Evolutionary conservation across 139 green algal species (phyloP), one percentile per base, ranked within the genome.

Genomic region (Tetraselmis chui): DNA sequence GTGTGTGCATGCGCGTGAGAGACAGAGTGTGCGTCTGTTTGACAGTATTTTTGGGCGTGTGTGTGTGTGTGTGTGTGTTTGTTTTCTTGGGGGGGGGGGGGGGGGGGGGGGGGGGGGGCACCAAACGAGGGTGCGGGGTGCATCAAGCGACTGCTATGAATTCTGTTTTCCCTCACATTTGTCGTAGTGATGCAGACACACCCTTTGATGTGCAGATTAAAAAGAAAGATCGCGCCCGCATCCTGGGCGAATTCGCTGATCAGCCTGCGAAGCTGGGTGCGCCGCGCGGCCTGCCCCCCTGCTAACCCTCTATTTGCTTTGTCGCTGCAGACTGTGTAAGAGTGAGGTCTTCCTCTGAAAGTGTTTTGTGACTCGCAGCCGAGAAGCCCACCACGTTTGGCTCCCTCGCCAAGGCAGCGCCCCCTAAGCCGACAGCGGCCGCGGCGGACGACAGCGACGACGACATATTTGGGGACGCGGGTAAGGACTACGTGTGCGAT

Each of bases 391-490:
- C 45, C 45, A 67, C 45, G 45, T 67, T 67, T 67, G 32, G 30
- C n/a, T 59, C 24, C 25, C 22, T 79, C 75, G 30, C 59, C 59
- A 79, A 82, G 30, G 45, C 59, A 32, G 58, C 58, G 77, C 78
- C 22, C 27, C 79, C 11, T 28, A 2, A 25, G 77, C 28, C 59
- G 32, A 31, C 29, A 30, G 82, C 77, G 30, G 5, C 24, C 0
- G 1, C 2, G 29, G 83, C 59, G 2, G 80, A 31, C 22, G 85
- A 91, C 5, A 89, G 93, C 0, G 91, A 94, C n/a, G 93, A 98
- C 11, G 93, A 98, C 85, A 98, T 98, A 59, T 98, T 98, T 91
- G 95, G 83, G 0, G 95, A 97, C 67, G 95, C 89, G 5, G 95
- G 94, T 24, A 95, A 83, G 0, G 94, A 98, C 78, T 98, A 98